Evolutionary conservation across 768 basidiomycete genomes (phyloP).

Genomic region (Mycena rebaudengoi): DNA sequence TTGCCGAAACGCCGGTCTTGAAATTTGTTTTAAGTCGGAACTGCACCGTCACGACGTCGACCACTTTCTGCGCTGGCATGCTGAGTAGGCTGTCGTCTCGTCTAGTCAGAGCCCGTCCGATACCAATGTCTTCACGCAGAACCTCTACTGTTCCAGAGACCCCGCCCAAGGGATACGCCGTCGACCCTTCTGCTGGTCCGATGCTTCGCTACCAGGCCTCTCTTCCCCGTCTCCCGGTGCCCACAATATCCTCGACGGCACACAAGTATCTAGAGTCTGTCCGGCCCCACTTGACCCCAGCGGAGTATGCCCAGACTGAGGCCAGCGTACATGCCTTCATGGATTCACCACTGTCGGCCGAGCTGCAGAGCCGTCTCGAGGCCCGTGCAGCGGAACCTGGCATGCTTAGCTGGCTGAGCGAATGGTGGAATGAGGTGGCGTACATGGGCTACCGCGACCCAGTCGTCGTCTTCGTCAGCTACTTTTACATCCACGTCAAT

Average conservation of each 20-base stretch:
- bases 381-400: constrained; percentile 70
- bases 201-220: constrained; percentile 82
- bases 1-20: neutral
- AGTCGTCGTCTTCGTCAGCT: constrained; percentile 92
- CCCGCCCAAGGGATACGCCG: constrained; percentile 55
- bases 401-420: constrained; percentile 85
- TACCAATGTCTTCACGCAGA: constrained; percentile 21
- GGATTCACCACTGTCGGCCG: constrained; percentile 68
- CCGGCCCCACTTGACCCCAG: constrained; percentile 74
- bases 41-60: too few relatives aligned
- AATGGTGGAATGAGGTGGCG: constrained; percentile 98
- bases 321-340: constrained; percentile 73
- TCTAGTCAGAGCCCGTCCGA: constrained; percentile 18
- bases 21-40: neutral
- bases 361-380: constrained; percentile 82
- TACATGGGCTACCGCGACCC: constrained; percentile 91
- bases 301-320: constrained; percentile 67
- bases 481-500: constrained; percentile 90
- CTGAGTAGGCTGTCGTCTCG: constrained; percentile 23
- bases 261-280: constrained; percentile 90
- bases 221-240: constrained; percentile 84
- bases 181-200: constrained; percentile 64
- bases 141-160: constrained; percentile 38
- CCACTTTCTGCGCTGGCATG: too few relatives aligned
- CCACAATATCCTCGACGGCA: constrained; percentile 81